phyloP scores from a whole-genome alignment of 1,284 basidiomycete species.

The Phylloboletellus chloephorus region DNA sequence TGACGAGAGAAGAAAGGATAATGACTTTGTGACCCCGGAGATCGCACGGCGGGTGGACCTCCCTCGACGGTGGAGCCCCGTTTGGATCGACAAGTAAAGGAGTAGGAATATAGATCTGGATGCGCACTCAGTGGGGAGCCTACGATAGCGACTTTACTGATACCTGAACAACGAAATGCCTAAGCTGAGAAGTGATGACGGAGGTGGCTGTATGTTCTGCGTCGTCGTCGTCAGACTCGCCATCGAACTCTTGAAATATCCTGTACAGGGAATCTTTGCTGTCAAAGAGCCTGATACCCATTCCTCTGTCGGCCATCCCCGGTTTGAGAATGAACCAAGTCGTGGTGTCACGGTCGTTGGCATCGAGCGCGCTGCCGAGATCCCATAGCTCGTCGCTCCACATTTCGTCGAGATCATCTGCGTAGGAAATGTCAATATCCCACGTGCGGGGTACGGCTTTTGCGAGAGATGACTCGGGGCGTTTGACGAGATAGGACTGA shows the following conservation, averaged over 20 bases:
- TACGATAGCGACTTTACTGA: slow-evolving; percentile 2
- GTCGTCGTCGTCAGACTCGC: slow-evolving; percentile 39
- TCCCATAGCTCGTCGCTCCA: slow-evolving; percentile 94
- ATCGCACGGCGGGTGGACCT: slow-evolving; percentile 20
- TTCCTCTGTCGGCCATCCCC: slow-evolving; percentile 94
- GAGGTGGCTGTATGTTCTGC: slow-evolving; percentile 41
- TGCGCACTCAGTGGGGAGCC: slow-evolving; percentile 9
- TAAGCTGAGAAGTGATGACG: slow-evolving; percentile 81
- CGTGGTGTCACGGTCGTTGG: slow-evolving; percentile 23
- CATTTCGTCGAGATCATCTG: slow-evolving; percentile 93
- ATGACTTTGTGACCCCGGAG: slow-evolving; percentile 65
- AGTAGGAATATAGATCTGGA: slow-evolving; percentile 74
- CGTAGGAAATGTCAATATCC: slow-evolving; percentile 85
- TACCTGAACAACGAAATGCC: slow-evolving; percentile 97
- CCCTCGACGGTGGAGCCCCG: slow-evolving; percentile 34
- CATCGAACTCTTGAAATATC: slow-evolving; percentile 87
- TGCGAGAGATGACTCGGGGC: slow-evolving; percentile 50
- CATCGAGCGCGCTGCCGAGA: slow-evolving; percentile 60
- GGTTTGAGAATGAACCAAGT: slow-evolving; percentile 96
- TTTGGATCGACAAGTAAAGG: slow-evolving; percentile 77
- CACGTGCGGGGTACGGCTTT: slow-evolving; percentile 73
- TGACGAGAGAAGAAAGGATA: slow-evolving; percentile 11
- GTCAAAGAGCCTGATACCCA: slow-evolving; percentile 91
- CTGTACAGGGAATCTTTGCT: slow-evolving; percentile 65
- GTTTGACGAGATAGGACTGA: slow-evolving; percentile 70